Evolutionary conservation across 441 rosid species (phyloP), one percentile per base, ranked within the genome.

Genomic region (Croton laevigatus): DNA sequence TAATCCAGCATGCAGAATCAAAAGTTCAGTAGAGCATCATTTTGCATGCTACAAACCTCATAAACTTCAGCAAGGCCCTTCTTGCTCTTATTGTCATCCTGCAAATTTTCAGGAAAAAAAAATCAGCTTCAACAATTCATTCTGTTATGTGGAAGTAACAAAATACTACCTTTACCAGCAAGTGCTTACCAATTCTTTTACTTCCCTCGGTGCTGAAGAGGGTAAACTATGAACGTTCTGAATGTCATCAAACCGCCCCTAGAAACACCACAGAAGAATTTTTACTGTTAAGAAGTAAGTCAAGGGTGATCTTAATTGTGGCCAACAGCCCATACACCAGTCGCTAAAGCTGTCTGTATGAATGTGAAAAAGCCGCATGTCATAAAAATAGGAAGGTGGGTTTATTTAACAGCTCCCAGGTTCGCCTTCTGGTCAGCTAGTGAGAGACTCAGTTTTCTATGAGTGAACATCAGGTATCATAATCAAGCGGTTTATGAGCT

Each of bases 41-140:
- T 6, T 57, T 12, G 16, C 36, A 27, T 48, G 8, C 37, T 52
- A 73, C 93, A 75, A 78, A 94, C 99, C 99, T 92, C 98, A 69
- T 94, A 94, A 79, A 92, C 83, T 83, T 92, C 96, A 20, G 91
- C 97, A 54, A 92, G 94, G 76, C 98, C 94, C 83, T 85, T 90
- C 83, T 89, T 89, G 85, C 97, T 94, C 81, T 90, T 94, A 74
- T 75, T 87, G 55, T 94, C 98, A 62, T 94, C 96, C 98, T 94
- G 88, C 79, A 88, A 65, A 63, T 62, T 68, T 45, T 40, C 44
- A 40, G 44, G 10, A 40, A 68, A 76, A 52, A 51, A 72, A 75
- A 68, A 55, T 4, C 54, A 78, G 61, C 69, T 49, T 34, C 12
- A 51, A 49, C n/a, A 68, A 62, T 64, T 69, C 67, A 53, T 22